A percentile compares a stretch with the other conserved stretches of the same genome.
Evolutionary conservation across 257 asterid species (phyloP).

Genomic region (Fraxinus cuspidata): DNA sequence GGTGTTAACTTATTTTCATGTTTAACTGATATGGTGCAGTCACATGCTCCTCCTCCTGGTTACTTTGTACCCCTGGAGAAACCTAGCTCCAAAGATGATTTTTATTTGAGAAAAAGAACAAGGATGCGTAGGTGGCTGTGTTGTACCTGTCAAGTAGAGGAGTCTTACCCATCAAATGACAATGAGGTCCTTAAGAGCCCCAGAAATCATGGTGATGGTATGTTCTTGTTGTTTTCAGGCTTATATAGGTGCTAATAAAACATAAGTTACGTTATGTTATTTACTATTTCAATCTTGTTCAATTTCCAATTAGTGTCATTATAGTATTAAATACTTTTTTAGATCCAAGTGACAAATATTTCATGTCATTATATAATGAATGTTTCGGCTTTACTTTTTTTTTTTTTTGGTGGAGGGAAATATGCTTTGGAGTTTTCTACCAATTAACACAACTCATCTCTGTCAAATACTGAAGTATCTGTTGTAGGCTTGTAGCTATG

Average conservation of each 20-base stretch:
- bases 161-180: conserved; percentile 61
- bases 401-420: background rate
- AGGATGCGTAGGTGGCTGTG: conserved; percentile 96
- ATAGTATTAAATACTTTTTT: background rate
- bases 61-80: conserved; percentile 61
- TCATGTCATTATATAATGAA: background rate
- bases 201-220: conserved; percentile 61
- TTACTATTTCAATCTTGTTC: background rate
- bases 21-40: conserved; percentile 37
- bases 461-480: background rate
- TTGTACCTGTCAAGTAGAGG: conserved; percentile 72
- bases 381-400: background rate
- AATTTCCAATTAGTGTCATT: background rate
- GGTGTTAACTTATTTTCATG: background rate
- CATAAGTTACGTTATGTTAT: background rate
- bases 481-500: background rate
- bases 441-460: background rate
- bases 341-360: background rate
- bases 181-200: conserved; percentile 77
- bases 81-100: conserved; percentile 51
- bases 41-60: conserved; percentile 75
- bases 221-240: conserved; percentile 19
- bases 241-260: conserved; percentile 2
- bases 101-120: conserved; percentile 59
- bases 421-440: background rate